Base-by-base conservation (phyloP, 1,284 basidiomycete genomes). In the Cystobasidium slooffiae region DNA sequence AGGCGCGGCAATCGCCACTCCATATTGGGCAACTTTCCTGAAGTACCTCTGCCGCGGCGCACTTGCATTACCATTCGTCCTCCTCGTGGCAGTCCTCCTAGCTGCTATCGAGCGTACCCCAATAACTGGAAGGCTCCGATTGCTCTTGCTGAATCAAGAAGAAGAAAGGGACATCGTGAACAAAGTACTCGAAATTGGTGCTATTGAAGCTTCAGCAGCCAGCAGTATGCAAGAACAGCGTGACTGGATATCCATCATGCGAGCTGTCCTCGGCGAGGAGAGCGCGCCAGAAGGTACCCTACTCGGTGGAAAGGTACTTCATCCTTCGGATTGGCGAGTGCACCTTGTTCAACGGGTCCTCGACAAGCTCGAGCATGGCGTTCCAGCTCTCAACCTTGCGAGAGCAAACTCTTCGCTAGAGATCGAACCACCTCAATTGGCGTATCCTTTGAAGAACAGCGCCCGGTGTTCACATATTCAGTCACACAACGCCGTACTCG, bases 171-270 rank as follows among this genome's bases (percentile, higher is more conserved):
- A 78, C 4, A 75, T 80, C 39, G 67, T 76, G 18, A 41, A 76
- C 22, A 62, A 62, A 22, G 72, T 74, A 6, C 47, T 74, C 10
- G 72, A 73, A 39, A 41, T 73, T 31, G 69, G 69, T 5, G 59
- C 24, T 5, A 24, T 61, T 52, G 63, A 59, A 8, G 31, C 18
- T 20, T 4, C 31, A 7, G n/a, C 31, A 14, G 47, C 41, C n/a
- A 6, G 31, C 1, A n/a, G 9, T 9, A 65, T 6, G 6, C 52
- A 16, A 20, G 16, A 47, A 24, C 24, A 53, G 14, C 74, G 76
- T n/a, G 78, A 80, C 52, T 80, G 79, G 79, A 74, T 80, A 16
- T 7, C 43, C 12, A 80, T 80, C 75, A 68, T 80, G 44, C 64
- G 76, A 8, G 56, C 62, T 14, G 77, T 80, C 4, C 76, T 80